Conservation (phyloP, 176 grass and related monocot genomes). For the Oryza officinalis region DNA sequence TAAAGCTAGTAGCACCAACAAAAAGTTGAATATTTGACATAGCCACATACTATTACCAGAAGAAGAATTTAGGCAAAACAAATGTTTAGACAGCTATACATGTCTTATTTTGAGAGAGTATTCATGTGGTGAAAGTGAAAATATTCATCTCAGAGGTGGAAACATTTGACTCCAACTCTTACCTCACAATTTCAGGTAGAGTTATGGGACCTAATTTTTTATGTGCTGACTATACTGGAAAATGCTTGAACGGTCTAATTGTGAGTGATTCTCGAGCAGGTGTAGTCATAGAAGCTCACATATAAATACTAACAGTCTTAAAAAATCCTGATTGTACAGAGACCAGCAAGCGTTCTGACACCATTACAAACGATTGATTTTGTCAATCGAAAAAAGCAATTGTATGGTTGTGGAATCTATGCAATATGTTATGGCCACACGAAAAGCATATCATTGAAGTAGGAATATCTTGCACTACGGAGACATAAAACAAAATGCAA, state of each 20-base stretch:
- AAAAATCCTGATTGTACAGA: background rate
- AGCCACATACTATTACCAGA: background rate
- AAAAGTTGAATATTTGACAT: background rate
- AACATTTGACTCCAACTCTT: background rate
- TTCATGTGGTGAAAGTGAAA: background rate
- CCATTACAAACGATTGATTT: background rate
- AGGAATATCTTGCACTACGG: background rate
- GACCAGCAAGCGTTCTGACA: background rate
- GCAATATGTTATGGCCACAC: background rate
- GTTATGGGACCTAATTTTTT: slow-evolving; percentile 20
- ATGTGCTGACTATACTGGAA: slow-evolving; percentile 1
- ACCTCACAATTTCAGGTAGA: background rate
- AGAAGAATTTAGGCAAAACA: background rate
- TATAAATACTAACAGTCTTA: background rate
- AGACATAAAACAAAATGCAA: background rate
- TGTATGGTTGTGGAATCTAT: background rate
- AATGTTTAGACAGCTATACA: background rate
- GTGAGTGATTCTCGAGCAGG: background rate
- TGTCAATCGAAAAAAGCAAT: background rate
- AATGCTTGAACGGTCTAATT: background rate
- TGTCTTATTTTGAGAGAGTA: background rate
- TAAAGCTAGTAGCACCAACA: background rate
- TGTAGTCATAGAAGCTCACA: slow-evolving; percentile 2
- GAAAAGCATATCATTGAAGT: background rate
- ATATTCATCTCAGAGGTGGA: background rate